A percentile compares a stretch with the other conserved stretches of the same genome.
Evolutionary conservation across 306 rosid genomes (phyloP).

Genomic region (Prunus mume): DNA sequence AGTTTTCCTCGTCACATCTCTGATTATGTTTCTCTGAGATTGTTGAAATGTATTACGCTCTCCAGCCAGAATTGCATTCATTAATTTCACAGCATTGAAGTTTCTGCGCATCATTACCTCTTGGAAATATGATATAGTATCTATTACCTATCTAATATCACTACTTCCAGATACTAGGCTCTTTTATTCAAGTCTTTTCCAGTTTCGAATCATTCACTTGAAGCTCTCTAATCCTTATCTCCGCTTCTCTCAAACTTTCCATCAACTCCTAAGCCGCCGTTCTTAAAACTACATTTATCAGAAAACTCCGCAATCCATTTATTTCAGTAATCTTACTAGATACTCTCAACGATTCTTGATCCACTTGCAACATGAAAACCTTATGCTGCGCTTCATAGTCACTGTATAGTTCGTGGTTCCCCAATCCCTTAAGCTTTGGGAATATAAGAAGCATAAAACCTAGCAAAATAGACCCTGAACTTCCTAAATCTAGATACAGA

Average conservation of each 20-base stretch:
- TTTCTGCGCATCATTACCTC: background rate
- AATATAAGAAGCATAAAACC: background rate
- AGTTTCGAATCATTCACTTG: background rate
- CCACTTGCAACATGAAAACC: constrained; percentile 3
- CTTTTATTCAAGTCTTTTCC: background rate
- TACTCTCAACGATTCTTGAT: background rate
- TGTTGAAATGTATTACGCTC: background rate
- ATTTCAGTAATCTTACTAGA: background rate
- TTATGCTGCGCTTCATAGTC: background rate
- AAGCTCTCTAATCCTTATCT: background rate
- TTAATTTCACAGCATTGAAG: background rate
- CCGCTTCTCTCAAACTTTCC: background rate
- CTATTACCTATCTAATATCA: background rate
- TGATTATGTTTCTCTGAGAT: background rate
- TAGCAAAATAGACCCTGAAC: background rate
- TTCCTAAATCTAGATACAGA: background rate
- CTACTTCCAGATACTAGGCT: background rate
- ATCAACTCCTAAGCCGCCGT: background rate
- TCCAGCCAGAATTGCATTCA: background rate
- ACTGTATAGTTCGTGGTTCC: background rate
- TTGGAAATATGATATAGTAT: no score
- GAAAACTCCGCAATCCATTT: background rate
- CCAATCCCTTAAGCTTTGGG: background rate
- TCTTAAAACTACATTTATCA: background rate
- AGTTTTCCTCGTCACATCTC: background rate